phyloP scores from a whole-genome alignment of 2,329 filamentous ascomycete genomes.

The Xylogone sp. region DNA sequence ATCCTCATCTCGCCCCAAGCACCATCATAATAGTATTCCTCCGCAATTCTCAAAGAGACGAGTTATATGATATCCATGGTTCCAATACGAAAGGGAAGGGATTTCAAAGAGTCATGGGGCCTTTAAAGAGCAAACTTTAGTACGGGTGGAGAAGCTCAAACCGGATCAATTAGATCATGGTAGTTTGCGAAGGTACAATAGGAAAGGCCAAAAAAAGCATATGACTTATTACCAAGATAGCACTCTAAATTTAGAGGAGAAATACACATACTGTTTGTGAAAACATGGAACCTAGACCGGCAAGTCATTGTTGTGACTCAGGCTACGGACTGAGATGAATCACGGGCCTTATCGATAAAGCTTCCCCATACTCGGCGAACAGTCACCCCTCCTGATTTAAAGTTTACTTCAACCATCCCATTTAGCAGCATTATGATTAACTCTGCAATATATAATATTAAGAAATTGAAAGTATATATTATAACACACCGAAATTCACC shows the following conservation, averaged over 20 bases:
- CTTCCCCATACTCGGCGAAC: slow-evolving; percentile 12
- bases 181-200: no score
- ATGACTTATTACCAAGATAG: no score
- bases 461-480: slow-evolving; percentile 10
- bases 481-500: neutral
- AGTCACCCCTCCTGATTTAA: slow-evolving; percentile 10
- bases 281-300: neutral
- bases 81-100: slow-evolving; percentile 1
- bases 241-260: neutral
- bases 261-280: neutral
- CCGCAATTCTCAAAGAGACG: neutral
- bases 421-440: neutral
- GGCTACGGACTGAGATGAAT: slow-evolving; percentile 17
- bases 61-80: slow-evolving; percentile 1
- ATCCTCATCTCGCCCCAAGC: slow-evolving; percentile 61
- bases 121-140: no score
- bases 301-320: slow-evolving; percentile 11
- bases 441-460: slow-evolving; percentile 2
- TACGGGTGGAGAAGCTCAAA: no score
- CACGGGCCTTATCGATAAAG: slow-evolving; percentile 27
- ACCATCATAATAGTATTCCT: slow-evolving; percentile 16
- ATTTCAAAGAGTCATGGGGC: no score
- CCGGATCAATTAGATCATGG: no score
- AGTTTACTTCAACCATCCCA: neutral
- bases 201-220: no score